These are phyloP conservation scores for Clarireedia monteithiana DNA, from an alignment of 2,329 filamentous ascomycete genomes.

Conservation along the genomic window DNA sequence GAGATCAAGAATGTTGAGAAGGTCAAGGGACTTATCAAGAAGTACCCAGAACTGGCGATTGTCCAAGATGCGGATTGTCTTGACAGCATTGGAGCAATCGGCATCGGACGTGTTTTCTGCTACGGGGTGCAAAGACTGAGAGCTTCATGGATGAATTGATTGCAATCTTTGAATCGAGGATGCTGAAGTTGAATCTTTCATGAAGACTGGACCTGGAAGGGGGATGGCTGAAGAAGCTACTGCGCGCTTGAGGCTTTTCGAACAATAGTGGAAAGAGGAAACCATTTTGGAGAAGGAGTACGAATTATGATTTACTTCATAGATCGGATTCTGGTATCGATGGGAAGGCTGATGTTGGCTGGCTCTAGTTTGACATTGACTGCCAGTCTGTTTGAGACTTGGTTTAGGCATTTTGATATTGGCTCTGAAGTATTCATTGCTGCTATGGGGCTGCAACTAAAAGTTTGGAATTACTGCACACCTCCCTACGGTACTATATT, in stretches of 20 bases:
- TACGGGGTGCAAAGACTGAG: constrained; percentile 58
- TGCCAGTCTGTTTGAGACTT: not conserved
- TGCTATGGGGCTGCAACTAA: not conserved
- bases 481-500: not conserved
- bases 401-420: not conserved
- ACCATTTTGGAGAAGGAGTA: not conserved
- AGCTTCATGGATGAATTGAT: constrained; percentile 55
- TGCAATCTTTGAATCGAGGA: constrained; percentile 67
- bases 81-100: constrained; percentile 84
- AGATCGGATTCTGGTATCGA: not conserved
- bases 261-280: constrained; percentile 49
- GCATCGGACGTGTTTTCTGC: constrained; percentile 69
- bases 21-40: constrained; percentile 52
- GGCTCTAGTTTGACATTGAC: not conserved
- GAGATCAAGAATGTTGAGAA: constrained; percentile 58
- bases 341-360: no score
- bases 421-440: not conserved
- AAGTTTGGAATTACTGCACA: not conserved
- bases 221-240: constrained; percentile 44
- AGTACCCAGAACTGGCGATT: constrained; percentile 67
- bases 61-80: constrained; percentile 90
- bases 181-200: constrained; percentile 49
- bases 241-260: constrained; percentile 41
- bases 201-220: constrained; percentile 52
- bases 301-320: not conserved